Conservation (phyloP, 768 basidiomycete species). For the Trametes meyenii region DNA sequence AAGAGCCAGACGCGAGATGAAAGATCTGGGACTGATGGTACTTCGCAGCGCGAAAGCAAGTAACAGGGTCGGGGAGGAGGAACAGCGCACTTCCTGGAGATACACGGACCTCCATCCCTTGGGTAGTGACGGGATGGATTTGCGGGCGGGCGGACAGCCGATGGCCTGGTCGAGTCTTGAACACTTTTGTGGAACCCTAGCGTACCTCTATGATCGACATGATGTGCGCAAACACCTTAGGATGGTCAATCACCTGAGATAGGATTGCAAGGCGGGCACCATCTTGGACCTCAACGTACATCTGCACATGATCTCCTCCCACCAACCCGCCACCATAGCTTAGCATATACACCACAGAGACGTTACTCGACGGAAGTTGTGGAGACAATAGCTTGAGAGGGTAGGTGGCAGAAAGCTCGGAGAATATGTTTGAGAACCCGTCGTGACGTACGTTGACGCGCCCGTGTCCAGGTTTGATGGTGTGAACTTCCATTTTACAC, state of each 20-base stretch:
- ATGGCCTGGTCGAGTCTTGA: conserved; percentile 73
- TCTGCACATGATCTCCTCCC: conserved; percentile 72
- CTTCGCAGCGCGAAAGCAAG: conserved; percentile 82
- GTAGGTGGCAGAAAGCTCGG: conserved; percentile 77
- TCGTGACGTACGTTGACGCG: conserved; percentile 56
- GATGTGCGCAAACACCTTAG: not conserved
- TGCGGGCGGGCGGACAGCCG: conserved; percentile 44
- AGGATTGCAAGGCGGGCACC: conserved; percentile 69
- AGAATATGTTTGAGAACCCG: conserved; percentile 62
- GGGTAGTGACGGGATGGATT: conserved; percentile 49
- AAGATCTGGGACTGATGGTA: conserved; percentile 89
- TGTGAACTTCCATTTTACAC: not conserved
- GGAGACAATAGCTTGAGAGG: conserved; percentile 90
- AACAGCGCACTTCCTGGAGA: conserved; percentile 60
- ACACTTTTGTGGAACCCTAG: conserved; percentile 94
- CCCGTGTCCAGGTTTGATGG: conserved; percentile 50
- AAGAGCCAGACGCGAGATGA: conserved; percentile 58
- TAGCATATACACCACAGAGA: conserved; percentile 77
- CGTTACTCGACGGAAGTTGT: conserved; percentile 45
- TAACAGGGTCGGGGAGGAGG: conserved; percentile 90
- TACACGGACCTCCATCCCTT: conserved; percentile 64
- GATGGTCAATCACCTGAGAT: conserved; percentile 64
- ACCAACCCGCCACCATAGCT: conserved; percentile 94
- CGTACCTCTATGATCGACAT: conserved; percentile 4
- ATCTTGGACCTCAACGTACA: conserved; percentile 62